These are phyloP conservation scores for Pouteria glomerata DNA, from an alignment of 148 eudicot species.

Conservation along the genomic window DNA sequence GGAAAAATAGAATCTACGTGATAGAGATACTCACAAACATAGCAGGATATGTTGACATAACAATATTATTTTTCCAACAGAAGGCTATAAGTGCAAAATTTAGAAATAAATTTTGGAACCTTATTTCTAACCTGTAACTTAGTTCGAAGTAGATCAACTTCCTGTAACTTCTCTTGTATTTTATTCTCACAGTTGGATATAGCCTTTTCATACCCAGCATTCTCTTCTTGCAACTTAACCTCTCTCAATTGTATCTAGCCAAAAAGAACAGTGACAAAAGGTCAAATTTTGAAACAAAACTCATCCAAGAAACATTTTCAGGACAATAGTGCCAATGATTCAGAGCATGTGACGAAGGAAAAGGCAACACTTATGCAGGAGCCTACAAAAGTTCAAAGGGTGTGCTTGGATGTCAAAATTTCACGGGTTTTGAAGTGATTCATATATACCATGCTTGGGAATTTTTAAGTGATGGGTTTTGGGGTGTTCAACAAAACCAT, in stretches of 20 bases:
- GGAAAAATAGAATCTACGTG: too few relatives aligned
- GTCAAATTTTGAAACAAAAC: conserved; percentile 2
- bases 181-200: conserved; percentile 63
- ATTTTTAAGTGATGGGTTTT: too few relatives aligned
- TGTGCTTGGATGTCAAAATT: too few relatives aligned
- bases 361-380: too few relatives aligned
- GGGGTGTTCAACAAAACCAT: too few relatives aligned
- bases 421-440: too few relatives aligned
- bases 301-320: not conserved
- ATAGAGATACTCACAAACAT: not conserved
- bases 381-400: too few relatives aligned
- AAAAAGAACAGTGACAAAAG: conserved; percentile 12
- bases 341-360: not conserved
- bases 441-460: too few relatives aligned
- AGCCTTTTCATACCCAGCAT: conserved; percentile 67
- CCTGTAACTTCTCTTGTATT: conserved; percentile 77
- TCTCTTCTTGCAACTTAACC: conserved; percentile 65
- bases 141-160: conserved; percentile 47
- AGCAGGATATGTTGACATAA: not conserved
- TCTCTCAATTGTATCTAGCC: conserved; percentile 73
- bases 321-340: not conserved
- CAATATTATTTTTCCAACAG: not conserved
- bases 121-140: conserved; percentile 55
- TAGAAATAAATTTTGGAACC: not conserved
- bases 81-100: conserved; percentile 1